Percentiles rank a stretch among this genome's conserved stretches.
Conservation (phyloP, 2,329 filamentous ascomycete species). For the Paraphaeosphaeria minitans region DNA sequence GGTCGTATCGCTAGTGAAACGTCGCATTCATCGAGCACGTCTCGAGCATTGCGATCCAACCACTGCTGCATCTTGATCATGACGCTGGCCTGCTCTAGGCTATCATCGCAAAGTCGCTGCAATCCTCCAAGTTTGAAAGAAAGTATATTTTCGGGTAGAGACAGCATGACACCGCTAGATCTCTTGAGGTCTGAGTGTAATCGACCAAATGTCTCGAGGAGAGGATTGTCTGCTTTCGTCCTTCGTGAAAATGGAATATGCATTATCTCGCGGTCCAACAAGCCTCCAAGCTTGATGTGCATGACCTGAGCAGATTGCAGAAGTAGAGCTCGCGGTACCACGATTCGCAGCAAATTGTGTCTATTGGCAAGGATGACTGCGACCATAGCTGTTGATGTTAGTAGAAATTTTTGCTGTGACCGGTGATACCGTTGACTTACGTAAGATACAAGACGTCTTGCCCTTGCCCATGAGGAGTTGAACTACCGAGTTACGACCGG, state of each 20-base stretch:
- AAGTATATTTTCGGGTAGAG: slow-evolving; percentile 67
- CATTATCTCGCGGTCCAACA: slow-evolving; percentile 59
- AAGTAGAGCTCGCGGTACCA: slow-evolving; percentile 63
- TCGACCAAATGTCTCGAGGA: slow-evolving; percentile 40
- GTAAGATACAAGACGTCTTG: slow-evolving; percentile 67
- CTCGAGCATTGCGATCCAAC: slow-evolving; percentile 57
- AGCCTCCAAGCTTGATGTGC: slow-evolving; percentile 59
- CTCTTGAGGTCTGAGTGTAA: slow-evolving; percentile 52
- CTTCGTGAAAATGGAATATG: slow-evolving; percentile 65
- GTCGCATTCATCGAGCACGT: slow-evolving; percentile 68
- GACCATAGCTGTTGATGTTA: slow-evolving; percentile 56
- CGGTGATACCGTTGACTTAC: slow-evolving; percentile 17
- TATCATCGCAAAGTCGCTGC: slow-evolving; percentile 59
- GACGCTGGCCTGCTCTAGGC: slow-evolving; percentile 46
- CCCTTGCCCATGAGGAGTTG: slow-evolving; percentile 73
- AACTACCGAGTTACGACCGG: slow-evolving; percentile 62
- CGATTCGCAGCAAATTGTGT: slow-evolving; percentile 56
- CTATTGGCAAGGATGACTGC: slow-evolving; percentile 52
- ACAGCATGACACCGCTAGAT: slow-evolving; percentile 60
- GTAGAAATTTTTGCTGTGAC: neutral
- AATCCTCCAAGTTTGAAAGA: slow-evolving; percentile 68
- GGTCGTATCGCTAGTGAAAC: slow-evolving; percentile 50
- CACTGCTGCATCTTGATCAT: slow-evolving; percentile 61
- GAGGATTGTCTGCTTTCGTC: slow-evolving; percentile 43
- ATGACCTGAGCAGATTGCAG: slow-evolving; percentile 64